phyloP scores from a whole-genome alignment of 1,284 basidiomycete genomes.

The Hypsizygus ulmarius region DNA sequence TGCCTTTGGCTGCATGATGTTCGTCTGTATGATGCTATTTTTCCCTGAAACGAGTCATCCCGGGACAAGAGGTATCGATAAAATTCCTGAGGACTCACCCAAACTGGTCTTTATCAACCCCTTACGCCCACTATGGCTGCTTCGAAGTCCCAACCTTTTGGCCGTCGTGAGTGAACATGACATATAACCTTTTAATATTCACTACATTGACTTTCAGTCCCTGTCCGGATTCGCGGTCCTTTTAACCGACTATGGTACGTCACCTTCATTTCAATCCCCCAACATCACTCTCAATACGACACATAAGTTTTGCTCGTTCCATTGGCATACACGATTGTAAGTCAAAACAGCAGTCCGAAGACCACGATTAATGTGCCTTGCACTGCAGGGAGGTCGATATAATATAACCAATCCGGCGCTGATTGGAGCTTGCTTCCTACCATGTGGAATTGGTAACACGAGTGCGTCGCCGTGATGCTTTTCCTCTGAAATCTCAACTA shows the following conservation, averaged over 20 bases:
- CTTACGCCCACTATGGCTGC: constrained; percentile 27
- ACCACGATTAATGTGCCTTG: not conserved
- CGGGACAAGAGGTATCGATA: constrained; percentile 30
- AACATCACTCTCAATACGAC: not conserved
- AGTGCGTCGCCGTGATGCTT: constrained; percentile 18
- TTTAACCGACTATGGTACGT: constrained; percentile 17
- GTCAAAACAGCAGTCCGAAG: not conserved
- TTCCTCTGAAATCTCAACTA: not conserved
- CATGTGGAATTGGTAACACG: constrained; percentile 33
- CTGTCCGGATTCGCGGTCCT: constrained; percentile 12
- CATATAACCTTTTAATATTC: not conserved
- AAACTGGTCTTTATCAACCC: constrained; percentile 31
- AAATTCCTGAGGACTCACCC: constrained; percentile 18
- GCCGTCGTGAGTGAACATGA: constrained; percentile 26
- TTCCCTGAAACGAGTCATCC: constrained; percentile 56
- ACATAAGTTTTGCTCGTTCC: constrained; percentile 21
- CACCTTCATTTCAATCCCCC: not conserved
- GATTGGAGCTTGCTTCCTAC: constrained; percentile 36
- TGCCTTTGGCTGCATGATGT: constrained; percentile 40
- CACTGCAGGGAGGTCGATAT: constrained; percentile 29
- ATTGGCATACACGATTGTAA: constrained; percentile 23
- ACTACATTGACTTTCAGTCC: constrained; percentile 5
- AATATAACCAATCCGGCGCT: constrained; percentile 32
- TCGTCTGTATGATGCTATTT: constrained; percentile 45
- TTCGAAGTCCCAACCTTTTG: constrained; percentile 32